These are phyloP conservation scores for Boletus rubescentipes DNA, from an alignment of 768 basidiomycete genomes.

Conservation along the genomic window DNA sequence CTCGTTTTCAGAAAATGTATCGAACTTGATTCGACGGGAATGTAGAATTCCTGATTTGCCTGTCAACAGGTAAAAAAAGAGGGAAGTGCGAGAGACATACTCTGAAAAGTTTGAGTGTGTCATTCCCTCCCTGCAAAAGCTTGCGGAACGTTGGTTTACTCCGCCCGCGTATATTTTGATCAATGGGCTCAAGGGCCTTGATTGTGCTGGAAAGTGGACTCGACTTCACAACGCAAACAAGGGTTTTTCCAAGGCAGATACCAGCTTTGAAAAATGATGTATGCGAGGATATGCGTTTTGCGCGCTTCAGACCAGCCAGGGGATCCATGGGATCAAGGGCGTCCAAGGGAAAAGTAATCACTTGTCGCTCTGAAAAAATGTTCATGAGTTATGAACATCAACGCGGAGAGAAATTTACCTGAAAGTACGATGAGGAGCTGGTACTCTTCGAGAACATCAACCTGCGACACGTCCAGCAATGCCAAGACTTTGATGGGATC, in stretches of 20 bases:
- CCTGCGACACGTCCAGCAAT: slow-evolving; percentile 86
- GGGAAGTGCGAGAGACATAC: slow-evolving; percentile 38
- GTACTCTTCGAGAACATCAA: slow-evolving; percentile 95
- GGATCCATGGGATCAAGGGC: slow-evolving; percentile 90
- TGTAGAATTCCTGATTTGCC: slow-evolving; percentile 85
- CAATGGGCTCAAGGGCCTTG: slow-evolving; percentile 95
- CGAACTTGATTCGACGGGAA: slow-evolving; percentile 94
- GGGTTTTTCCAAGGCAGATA: slow-evolving; percentile 82
- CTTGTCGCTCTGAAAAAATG: slow-evolving; percentile 75
- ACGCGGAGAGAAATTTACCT: slow-evolving; percentile 46
- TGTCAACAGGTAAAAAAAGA: not conserved
- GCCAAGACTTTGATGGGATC: slow-evolving; percentile 91
- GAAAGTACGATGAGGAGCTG: slow-evolving; percentile 97
- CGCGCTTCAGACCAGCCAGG: slow-evolving; percentile 85
- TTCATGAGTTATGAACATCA: not conserved
- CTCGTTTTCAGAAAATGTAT: slow-evolving; percentile 97
- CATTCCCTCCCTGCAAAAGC: slow-evolving; percentile 90
- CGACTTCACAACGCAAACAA: slow-evolving; percentile 97
- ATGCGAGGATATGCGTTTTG: slow-evolving; percentile 92
- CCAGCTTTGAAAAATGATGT: slow-evolving; percentile 99
- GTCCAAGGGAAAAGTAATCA: slow-evolving; percentile 94
- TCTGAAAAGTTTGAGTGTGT: slow-evolving; percentile 89
- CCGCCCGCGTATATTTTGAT: slow-evolving; percentile 76
- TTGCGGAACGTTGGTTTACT: slow-evolving; percentile 94
- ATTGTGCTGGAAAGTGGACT: slow-evolving; percentile 95